phyloP scores from a whole-genome alignment of 805 yeast species.

The Starmerella potacharoeniae region DNA sequence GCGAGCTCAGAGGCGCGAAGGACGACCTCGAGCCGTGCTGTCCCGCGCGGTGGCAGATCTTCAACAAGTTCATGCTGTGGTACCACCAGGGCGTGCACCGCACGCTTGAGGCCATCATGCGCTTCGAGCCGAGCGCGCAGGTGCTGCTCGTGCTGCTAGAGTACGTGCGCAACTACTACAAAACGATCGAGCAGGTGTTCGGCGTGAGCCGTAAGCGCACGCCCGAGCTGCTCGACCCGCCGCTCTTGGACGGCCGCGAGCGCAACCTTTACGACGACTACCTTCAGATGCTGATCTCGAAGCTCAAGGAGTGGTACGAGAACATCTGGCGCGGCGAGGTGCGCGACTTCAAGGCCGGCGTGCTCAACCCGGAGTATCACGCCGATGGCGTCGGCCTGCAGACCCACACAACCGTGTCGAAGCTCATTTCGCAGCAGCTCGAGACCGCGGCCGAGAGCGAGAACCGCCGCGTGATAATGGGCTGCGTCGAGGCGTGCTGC shows the following conservation, averaged over 20 bases:
- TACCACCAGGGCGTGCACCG: slow-evolving; percentile 58
- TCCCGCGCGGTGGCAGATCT: slow-evolving; percentile 67
- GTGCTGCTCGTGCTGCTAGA: slow-evolving; percentile 62
- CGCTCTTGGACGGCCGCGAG: slow-evolving; percentile 60
- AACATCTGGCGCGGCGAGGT: slow-evolving; percentile 60
- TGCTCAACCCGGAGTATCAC: slow-evolving; percentile 61
- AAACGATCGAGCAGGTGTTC: slow-evolving; percentile 41
- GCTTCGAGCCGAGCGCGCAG: slow-evolving; percentile 65
- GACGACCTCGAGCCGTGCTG: slow-evolving; percentile 47
- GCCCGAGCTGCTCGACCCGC: slow-evolving; percentile 36
- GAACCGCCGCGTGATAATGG: slow-evolving; percentile 65
- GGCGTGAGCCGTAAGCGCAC: slow-evolving; percentile 35
- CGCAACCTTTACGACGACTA: slow-evolving; percentile 68
- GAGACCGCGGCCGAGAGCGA: slow-evolving; percentile 80
- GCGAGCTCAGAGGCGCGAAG: slow-evolving; percentile 59
- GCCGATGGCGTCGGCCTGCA: slow-evolving; percentile 59
- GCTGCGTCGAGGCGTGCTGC: slow-evolving; percentile 65
- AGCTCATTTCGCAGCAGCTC: slow-evolving; percentile 79
- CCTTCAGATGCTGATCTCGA: slow-evolving; percentile 52
- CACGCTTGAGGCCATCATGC: slow-evolving; percentile 52
- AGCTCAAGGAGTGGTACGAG: slow-evolving; percentile 76
- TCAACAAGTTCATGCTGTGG: slow-evolving; percentile 46
- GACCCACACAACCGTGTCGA: slow-evolving; percentile 66
- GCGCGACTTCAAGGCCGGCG: slow-evolving; percentile 49
- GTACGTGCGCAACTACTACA: slow-evolving; percentile 59